phyloP scores from a whole-genome alignment of 805 yeast genomes.

The Myxozyma kluyveri region DNA sequence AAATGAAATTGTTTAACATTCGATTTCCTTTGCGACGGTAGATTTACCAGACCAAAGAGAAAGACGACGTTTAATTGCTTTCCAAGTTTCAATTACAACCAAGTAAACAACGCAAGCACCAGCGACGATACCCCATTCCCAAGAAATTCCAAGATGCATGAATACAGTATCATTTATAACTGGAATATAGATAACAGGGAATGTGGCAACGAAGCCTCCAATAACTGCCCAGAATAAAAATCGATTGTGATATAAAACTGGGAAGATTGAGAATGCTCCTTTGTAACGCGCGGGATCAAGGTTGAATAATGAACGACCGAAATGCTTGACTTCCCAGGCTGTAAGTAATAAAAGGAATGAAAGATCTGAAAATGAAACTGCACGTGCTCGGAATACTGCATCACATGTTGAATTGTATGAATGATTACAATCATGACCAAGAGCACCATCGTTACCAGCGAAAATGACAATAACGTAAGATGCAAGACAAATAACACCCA shows the following conservation, averaged over 20 bases:
- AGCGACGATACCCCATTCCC: slow-evolving; percentile 76
- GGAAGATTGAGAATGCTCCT: slow-evolving; percentile 36
- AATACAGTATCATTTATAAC: slow-evolving; percentile 79
- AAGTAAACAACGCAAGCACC: slow-evolving; percentile 61
- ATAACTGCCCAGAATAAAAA: slow-evolving; percentile 79
- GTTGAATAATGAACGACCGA: slow-evolving; percentile 71
- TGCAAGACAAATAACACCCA: slow-evolving; percentile 65
- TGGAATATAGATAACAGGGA: slow-evolving; percentile 87
- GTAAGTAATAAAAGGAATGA: slow-evolving; percentile 81
- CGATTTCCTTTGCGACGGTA: neutral
- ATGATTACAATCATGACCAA: slow-evolving; percentile 67
- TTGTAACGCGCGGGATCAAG: slow-evolving; percentile 43
- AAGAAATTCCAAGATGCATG: slow-evolving; percentile 64
- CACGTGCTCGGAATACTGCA: slow-evolving; percentile 69
- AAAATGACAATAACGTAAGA: slow-evolving; percentile 65
- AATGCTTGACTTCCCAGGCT: slow-evolving; percentile 83
- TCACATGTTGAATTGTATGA: slow-evolving; percentile 49
- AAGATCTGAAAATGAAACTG: slow-evolving; percentile 74
- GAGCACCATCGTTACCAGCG: slow-evolving; percentile 61
- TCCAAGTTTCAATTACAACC: slow-evolving; percentile 63
- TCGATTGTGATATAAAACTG: slow-evolving; percentile 69
- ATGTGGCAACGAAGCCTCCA: slow-evolving; percentile 64
- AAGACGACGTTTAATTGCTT: slow-evolving; percentile 56
- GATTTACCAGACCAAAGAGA: slow-evolving; percentile 26
- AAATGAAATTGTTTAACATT: too few relatives aligned